phyloP scores from a whole-genome alignment of 306 rosid species.

The Cucurbita ficifolia region DNA sequence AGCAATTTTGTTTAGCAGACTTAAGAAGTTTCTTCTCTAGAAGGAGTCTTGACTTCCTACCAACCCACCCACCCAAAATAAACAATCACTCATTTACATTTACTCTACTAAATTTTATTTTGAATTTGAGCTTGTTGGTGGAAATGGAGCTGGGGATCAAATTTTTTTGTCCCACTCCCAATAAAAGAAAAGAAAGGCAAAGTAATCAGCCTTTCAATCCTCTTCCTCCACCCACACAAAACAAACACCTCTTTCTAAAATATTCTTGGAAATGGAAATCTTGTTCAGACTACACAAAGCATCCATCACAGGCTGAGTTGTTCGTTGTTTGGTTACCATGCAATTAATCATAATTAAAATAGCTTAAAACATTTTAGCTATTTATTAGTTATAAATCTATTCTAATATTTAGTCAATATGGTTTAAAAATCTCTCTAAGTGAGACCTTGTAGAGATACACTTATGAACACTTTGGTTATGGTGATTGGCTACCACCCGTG shows the following conservation, averaged over 20 bases:
- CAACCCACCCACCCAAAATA: neutral
- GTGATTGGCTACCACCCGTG: no score
- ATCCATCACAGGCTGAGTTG: neutral
- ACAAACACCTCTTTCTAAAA: neutral
- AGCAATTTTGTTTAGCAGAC: neutral
- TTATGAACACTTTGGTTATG: no score
- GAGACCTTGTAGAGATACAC: no score
- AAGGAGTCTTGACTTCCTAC: neutral
- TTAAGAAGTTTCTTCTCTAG: slow-evolving; percentile 2
- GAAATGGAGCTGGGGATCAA: slow-evolving; percentile 1
- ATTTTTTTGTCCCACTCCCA: neutral
- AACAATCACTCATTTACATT: neutral
- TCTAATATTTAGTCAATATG: neutral
- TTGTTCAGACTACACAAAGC: neutral
- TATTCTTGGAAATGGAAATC: neutral
- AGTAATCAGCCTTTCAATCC: neutral
- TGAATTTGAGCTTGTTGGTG: neutral
- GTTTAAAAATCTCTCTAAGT: neutral
- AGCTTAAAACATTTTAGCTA: neutral
- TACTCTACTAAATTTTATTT: neutral
- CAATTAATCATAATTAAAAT: neutral
- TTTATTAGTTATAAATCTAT: no score
- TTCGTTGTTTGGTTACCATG: neutral
- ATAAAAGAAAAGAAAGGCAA: neutral
- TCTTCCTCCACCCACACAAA: neutral